Evolutionary conservation across 495 filamentous ascomycete species (phyloP).

Genomic region (Aspergillus sclerotioniger): DNA sequence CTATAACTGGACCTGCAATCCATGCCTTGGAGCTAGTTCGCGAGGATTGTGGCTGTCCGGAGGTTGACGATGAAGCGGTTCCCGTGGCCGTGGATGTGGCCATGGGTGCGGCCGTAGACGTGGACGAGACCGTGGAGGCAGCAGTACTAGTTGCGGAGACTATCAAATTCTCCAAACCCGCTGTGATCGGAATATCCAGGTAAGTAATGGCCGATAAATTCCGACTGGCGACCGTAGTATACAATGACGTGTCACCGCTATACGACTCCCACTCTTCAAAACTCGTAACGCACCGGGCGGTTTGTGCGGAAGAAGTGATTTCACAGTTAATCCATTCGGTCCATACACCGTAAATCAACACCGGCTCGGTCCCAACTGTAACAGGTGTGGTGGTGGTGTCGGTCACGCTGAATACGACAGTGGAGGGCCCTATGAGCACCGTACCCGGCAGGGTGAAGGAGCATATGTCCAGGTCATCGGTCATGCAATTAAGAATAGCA

Average conservation of each 20-base stretch:
- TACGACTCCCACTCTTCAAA: too few relatives aligned
- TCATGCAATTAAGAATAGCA: not conserved
- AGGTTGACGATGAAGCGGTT: not conserved
- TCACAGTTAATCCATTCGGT: not conserved
- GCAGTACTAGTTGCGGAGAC: not conserved
- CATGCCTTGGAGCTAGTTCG: not conserved
- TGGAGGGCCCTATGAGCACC: too few relatives aligned
- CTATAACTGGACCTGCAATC: constrained; percentile 1
- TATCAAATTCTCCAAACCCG: not conserved
- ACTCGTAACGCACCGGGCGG: not conserved
- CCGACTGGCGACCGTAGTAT: too few relatives aligned
- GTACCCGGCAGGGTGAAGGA: too few relatives aligned
- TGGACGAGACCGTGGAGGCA: not conserved
- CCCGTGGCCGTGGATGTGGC: not conserved
- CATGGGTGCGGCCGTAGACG: not conserved
- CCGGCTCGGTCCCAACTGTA: too few relatives aligned
- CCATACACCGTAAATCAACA: not conserved
- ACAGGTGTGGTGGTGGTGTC: not conserved
- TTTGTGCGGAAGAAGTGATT: not conserved
- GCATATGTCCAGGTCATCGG: too few relatives aligned
- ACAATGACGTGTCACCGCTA: too few relatives aligned
- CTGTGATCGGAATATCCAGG: not conserved
- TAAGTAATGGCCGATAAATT: not conserved
- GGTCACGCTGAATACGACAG: not conserved
- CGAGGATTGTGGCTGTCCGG: not conserved